These are phyloP conservation scores for Mucor plumbeus DNA, from an alignment of 371 early-diverging fungal genomes.

Conservation along the genomic window DNA sequence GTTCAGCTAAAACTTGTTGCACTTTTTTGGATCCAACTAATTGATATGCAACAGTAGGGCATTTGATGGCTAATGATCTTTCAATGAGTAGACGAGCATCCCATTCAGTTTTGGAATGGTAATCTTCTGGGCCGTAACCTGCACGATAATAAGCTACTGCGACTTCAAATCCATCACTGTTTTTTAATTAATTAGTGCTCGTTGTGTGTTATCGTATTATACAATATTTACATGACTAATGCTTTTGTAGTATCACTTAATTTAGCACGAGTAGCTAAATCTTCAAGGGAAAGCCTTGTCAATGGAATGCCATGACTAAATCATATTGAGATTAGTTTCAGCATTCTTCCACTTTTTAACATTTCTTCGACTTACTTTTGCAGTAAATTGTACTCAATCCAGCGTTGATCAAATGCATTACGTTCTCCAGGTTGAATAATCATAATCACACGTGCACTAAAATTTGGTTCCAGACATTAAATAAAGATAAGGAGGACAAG, in stretches of 20 bases:
- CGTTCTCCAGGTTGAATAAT: conserved; percentile 93
- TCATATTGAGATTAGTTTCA: not conserved
- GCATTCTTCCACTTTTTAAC: not conserved
- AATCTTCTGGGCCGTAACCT: conserved; percentile 92
- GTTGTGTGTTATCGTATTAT: not conserved
- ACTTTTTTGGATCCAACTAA: conserved; percentile 96
- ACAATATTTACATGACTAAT: conserved; percentile 59
- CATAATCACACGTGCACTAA: conserved; percentile 86
- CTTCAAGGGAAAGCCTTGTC: conserved; percentile 70
- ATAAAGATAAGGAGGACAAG: not conserved
- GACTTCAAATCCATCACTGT: conserved; percentile 75
- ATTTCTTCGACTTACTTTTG: conserved; percentile 57
- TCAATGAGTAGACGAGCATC: conserved; percentile 53
- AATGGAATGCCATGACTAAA: conserved; percentile 68
- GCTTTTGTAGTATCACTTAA: conserved; percentile 61
- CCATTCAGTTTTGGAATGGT: conserved; percentile 55
- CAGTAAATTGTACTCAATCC: conserved; percentile 85
- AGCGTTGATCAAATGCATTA: conserved; percentile 94
- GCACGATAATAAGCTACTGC: conserved; percentile 93
- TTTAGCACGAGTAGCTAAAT: conserved; percentile 62
- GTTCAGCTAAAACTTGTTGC: conserved; percentile 88
- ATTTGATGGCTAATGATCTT: conserved; percentile 83
- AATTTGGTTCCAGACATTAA: not conserved
- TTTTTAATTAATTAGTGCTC: not conserved
- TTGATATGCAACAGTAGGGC: conserved; percentile 92